Conservation (phyloP, 495 filamentous ascomycete genomes). For the Talaromyces nanjingensis region DNA sequence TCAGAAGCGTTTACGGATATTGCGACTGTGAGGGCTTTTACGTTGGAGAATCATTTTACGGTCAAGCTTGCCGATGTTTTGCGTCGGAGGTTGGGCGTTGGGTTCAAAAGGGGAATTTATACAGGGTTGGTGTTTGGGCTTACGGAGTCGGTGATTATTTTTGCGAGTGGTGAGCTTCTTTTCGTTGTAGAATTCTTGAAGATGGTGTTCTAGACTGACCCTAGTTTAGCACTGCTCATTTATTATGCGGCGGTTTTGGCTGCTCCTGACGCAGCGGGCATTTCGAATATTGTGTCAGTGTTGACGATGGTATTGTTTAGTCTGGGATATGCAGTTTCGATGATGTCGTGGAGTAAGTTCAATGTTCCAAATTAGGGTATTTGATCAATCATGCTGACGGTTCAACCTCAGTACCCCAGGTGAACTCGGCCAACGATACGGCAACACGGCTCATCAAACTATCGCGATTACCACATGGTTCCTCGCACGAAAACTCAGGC, state of each 20-base stretch:
- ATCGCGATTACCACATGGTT: slow-evolving; percentile 44
- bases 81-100: slow-evolving; percentile 43
- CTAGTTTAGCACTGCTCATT: slow-evolving; percentile 60
- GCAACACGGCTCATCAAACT: slow-evolving; percentile 71
- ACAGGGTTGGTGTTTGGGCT: slow-evolving; percentile 71
- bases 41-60: slow-evolving; percentile 69
- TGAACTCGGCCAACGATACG: slow-evolving; percentile 62
- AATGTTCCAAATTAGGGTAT: background rate
- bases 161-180: slow-evolving; percentile 49
- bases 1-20: slow-evolving; percentile 79
- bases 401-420: slow-evolving; percentile 60
- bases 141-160: slow-evolving; percentile 60
- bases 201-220: background rate
- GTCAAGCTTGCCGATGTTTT: slow-evolving; percentile 51
- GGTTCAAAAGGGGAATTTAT: slow-evolving; percentile 52
- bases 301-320: slow-evolving; percentile 81
- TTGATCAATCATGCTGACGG: background rate
- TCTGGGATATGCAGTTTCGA: slow-evolving; percentile 59
- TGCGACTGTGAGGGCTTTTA: slow-evolving; percentile 70
- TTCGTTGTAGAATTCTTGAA: no score
- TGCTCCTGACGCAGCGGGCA: slow-evolving; percentile 31
- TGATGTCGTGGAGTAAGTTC: slow-evolving; percentile 54
- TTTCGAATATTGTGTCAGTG: slow-evolving; percentile 60
- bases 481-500: slow-evolving; percentile 58
- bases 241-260: slow-evolving; percentile 70